phyloP scores from a whole-genome alignment of 73 alveolate species.

The Tetrahymena elliotti region DNA sequence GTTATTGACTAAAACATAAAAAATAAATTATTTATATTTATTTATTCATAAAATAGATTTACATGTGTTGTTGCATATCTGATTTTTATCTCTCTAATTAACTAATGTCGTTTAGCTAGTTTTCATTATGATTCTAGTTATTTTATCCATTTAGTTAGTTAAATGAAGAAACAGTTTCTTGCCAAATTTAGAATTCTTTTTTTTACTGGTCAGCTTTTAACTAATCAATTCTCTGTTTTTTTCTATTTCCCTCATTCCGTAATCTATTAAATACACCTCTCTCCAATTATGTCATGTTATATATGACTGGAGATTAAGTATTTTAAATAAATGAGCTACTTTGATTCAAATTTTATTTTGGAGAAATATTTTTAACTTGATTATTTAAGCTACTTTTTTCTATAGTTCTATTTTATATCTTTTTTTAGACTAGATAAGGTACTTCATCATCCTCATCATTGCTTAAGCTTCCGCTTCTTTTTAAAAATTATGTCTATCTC shows the following conservation, averaged over 20 bases:
- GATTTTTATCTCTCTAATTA: not conserved
- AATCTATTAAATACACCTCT: not conserved
- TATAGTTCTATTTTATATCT: not conserved
- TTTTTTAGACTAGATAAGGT: not conserved
- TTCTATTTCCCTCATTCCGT: not conserved
- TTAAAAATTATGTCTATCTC: not conserved
- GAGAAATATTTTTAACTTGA: not conserved
- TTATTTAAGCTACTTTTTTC: not conserved
- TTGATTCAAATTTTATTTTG: not conserved
- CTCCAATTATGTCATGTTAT: not conserved
- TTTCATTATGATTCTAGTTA: too few relatives aligned
- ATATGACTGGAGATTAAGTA: not conserved
- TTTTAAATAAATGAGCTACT: not conserved
- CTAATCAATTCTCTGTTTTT: not conserved
- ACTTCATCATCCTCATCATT: not conserved
- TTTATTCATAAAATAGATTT: not conserved
- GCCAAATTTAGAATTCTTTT: not conserved
- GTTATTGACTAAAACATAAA: not conserved
- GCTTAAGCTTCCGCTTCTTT: not conserved
- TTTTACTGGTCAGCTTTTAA: not conserved
- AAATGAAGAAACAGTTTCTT: not conserved
- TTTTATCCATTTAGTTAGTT: not conserved
- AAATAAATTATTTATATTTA: too few relatives aligned
- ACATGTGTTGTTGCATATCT: not conserved
- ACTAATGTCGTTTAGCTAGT: not conserved